Evolutionary conservation across 257 asterid species (phyloP).

Genomic region (Solanum sparsipilum): DNA sequence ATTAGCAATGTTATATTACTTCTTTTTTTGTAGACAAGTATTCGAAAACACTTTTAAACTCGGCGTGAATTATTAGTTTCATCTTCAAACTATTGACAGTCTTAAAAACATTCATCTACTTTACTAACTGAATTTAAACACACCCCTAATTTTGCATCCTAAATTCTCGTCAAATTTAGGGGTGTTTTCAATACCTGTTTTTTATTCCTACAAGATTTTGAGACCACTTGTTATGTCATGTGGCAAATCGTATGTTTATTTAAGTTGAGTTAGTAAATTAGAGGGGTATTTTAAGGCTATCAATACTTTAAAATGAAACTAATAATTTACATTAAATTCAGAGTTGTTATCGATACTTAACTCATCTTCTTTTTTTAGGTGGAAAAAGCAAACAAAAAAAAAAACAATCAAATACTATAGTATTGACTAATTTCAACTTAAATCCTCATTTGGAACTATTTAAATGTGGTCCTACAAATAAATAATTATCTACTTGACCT

Average conservation of each 20-base stretch:
- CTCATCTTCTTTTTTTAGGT: not conserved
- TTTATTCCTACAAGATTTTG: too few species aligned
- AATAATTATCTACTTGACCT: not conserved
- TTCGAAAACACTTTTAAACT: fast-evolving
- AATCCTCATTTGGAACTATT: not conserved
- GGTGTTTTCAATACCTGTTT: too few species aligned
- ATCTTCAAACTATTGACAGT: fast-evolving
- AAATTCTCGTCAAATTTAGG: too few species aligned
- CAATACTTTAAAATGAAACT: too few species aligned
- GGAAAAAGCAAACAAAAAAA: not conserved
- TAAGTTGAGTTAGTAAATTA: not conserved
- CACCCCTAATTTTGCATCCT: too few species aligned
- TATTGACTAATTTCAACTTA: not conserved
- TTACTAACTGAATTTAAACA: too few species aligned
- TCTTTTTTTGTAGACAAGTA: too few species aligned
- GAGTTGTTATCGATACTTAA: too few species aligned
- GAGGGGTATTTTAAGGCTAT: too few species aligned
- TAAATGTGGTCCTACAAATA: not conserved
- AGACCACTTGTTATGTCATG: fast-evolving
- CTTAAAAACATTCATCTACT: not conserved
- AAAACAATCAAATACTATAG: too few species aligned
- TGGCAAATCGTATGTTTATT: too few species aligned
- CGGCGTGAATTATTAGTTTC: not conserved
- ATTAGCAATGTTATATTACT: not conserved
- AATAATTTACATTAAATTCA: too few species aligned